Conservation (phyloP, 345 rosid species). For the Syzygium oleosum region DNA sequence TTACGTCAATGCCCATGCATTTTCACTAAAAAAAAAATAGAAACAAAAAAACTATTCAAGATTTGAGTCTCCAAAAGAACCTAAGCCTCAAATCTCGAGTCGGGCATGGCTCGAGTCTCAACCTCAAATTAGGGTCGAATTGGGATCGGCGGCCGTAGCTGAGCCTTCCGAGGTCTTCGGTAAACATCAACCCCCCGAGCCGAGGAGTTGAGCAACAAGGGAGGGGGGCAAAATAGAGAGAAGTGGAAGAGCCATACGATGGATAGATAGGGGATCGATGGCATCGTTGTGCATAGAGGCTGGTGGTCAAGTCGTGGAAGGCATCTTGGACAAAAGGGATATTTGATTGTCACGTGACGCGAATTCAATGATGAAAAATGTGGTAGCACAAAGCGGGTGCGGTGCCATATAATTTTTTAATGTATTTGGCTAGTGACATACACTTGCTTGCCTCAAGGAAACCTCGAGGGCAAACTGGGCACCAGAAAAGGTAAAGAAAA, state of each 20-base stretch:
- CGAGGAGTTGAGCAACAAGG: background rate
- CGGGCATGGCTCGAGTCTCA: background rate
- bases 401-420: background rate
- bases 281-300: background rate
- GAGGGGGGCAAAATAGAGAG: background rate
- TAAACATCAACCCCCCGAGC: background rate
- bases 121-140: background rate
- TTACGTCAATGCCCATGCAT: background rate
- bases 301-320: background rate
- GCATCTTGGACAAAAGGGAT: background rate
- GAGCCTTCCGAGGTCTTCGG: background rate
- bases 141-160: background rate
- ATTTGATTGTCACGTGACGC: background rate
- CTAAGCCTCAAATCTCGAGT: background rate
- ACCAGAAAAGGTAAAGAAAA: background rate
- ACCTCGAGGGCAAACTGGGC: background rate
- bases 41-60: background rate
- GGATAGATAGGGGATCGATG: background rate
- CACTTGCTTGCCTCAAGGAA: background rate
- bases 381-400: background rate
- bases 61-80: background rate
- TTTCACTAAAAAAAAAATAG: background rate
- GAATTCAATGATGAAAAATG: background rate
- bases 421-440: too few species aligned
- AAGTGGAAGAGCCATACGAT: background rate